Evolutionary conservation across 2,329 filamentous ascomycete species (phyloP).

Genomic region (Epichloe gansuensis): DNA sequence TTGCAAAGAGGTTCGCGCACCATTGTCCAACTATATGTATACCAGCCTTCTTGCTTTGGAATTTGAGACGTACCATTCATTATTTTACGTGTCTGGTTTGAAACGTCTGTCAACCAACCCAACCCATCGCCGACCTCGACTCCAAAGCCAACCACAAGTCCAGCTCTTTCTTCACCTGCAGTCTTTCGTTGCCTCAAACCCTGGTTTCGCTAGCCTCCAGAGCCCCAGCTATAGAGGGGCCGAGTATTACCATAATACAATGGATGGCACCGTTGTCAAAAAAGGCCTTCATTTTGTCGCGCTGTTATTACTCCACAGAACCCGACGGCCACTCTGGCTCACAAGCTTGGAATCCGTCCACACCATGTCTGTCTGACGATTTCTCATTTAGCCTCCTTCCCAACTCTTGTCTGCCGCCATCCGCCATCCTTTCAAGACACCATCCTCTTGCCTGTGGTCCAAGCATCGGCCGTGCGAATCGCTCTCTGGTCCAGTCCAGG

Average conservation of each 20-base stretch:
- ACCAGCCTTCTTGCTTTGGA: too few relatives aligned
- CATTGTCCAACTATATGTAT: too few relatives aligned
- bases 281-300: too few relatives aligned
- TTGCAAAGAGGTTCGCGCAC: too few relatives aligned
- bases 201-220: background rate
- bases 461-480: background rate
- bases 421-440: background rate
- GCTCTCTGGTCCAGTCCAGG: background rate
- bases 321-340: background rate
- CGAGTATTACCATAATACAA: background rate
- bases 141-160: background rate
- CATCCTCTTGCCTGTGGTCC: background rate
- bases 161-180: background rate
- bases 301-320: too few relatives aligned
- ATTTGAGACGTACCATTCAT: too few relatives aligned
- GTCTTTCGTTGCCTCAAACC: background rate
- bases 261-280: too few relatives aligned
- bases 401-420: background rate
- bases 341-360: background rate
- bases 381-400: background rate
- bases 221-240: background rate
- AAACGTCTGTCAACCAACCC: too few relatives aligned
- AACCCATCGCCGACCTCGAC: too few relatives aligned
- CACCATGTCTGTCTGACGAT: background rate
- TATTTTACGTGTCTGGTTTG: too few relatives aligned